These are phyloP conservation scores for Ensete ventricosum DNA, from an alignment of 176 grass and related monocot species.

Conservation along the genomic window DNA sequence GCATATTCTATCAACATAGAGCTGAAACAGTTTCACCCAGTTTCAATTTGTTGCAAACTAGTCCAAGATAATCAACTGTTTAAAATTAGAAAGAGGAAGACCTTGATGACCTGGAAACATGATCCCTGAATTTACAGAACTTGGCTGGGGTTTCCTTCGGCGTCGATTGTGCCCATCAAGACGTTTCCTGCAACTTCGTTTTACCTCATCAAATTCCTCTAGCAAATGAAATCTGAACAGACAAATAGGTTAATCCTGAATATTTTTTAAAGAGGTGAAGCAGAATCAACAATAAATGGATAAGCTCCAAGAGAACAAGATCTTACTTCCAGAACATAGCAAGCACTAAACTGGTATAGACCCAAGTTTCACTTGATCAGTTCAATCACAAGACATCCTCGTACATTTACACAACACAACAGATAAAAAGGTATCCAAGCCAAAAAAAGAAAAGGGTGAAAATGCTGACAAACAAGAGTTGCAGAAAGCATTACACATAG, in stretches of 20 bases:
- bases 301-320: too few relatives aligned
- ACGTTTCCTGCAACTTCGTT: constrained; percentile 92
- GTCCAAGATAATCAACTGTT: neutral
- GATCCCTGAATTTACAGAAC: constrained; percentile 1
- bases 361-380: neutral
- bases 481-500: too few relatives aligned
- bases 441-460: too few relatives aligned
- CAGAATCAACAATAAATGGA: neutral
- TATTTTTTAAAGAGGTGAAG: neutral
- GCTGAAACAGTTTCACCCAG: neutral
- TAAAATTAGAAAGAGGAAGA: neutral
- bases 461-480: too few relatives aligned
- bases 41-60: neutral
- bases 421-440: too few relatives aligned
- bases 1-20: neutral
- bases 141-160: constrained; percentile 67
- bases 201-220: constrained; percentile 80
- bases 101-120: neutral
- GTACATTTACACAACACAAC: too few relatives aligned
- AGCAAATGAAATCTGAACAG: constrained; percentile 72
- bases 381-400: neutral
- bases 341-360: neutral
- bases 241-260: neutral
- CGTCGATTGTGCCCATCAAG: constrained; percentile 90
- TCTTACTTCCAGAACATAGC: neutral